Evolutionary conservation across 768 basidiomycete species (phyloP), one percentile per base, ranked within the genome.

Genomic region (Gymnopilus junonius): DNA sequence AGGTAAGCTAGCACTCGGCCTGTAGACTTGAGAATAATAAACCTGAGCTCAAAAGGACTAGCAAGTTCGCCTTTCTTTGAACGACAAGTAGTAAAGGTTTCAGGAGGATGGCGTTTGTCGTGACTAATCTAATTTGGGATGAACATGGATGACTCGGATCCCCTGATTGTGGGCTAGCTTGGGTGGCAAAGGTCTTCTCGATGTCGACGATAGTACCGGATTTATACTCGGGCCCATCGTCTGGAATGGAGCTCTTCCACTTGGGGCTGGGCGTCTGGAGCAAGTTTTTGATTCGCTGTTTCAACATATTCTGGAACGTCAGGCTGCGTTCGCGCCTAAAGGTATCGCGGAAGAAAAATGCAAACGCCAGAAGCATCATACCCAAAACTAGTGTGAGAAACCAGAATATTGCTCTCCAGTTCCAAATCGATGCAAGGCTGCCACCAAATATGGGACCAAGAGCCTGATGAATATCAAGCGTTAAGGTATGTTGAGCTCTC

Each of bases 331-430:
- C 92, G 58, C 83, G 79, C 17, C 94, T 84, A 76, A 92, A 96
- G 1, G 93, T 93, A 69, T 96, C 94, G 61, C 84, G 85, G 78
- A 95, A 92, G 70, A 90, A 77, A 25, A 89, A 74, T 34, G 89
- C 55, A 73, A 93, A 92, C 20, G 80, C 75, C 39, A 86, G 42
- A 55, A 85, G 77, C 54, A 83, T 83, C 34, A 81, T 27, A 1
- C 86, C 87, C 7, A 84, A 85, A 58, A 89, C 80, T 27, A 88
- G 87, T 0, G 84, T 79, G 31, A 95, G 82, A 73, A 95, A 93
- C 85, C 92, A 96, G 73, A 96, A 94, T 0, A 87, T 85, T 7
- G 89, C 86, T 40, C 92, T 84, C 95, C 95, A 97, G 56, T 80
- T 82, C 73, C 89, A 88, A 0, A 78, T 82, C 55, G 87, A 80